Percentiles rank a stretch among this genome's conserved stretches.
Conservation (phyloP, 306 rosid genomes). For the Ceratonia siliqua region DNA sequence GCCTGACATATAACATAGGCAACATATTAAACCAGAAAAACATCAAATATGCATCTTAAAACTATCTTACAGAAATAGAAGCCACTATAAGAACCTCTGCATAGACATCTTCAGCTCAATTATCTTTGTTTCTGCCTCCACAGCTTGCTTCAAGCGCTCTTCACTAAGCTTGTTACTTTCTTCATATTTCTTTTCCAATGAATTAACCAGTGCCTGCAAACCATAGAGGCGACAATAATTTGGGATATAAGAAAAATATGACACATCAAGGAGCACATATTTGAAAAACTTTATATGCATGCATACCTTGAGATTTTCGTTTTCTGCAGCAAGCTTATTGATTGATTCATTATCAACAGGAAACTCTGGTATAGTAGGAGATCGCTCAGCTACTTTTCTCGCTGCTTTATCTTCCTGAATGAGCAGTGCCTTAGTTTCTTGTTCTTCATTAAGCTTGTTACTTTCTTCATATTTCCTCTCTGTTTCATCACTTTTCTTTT, state of each 20-base stretch:
- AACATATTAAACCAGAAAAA: conserved; percentile 28
- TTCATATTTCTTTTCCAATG: conserved; percentile 70
- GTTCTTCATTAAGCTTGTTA: conserved; percentile 27
- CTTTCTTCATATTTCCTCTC: conserved; percentile 61
- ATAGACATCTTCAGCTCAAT: conserved; percentile 75
- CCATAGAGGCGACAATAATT: conserved; percentile 16
- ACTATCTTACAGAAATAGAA: conserved; percentile 26
- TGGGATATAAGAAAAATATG: conserved; percentile 17
- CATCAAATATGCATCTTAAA: conserved; percentile 13
- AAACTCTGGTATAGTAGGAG: conserved; percentile 43
- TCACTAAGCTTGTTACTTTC: conserved; percentile 59
- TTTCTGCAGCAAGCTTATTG: conserved; percentile 64
- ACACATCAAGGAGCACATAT: neutral
- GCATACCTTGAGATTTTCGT: conserved; percentile 69
- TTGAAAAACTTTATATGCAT: neutral
- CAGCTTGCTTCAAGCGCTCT: conserved; percentile 79
- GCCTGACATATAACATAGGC: conserved; percentile 51
- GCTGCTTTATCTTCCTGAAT: conserved; percentile 61
- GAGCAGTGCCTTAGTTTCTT: conserved; percentile 41
- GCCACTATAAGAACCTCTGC: conserved; percentile 63
- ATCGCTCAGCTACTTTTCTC: conserved; percentile 40
- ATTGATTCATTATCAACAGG: conserved; percentile 51
- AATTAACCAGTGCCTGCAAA: conserved; percentile 67
- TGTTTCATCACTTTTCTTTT: conserved; percentile 69
- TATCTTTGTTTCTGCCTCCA: conserved; percentile 77